Conservation (phyloP, 306 rosid species). For the Acacia melanoxylon region DNA sequence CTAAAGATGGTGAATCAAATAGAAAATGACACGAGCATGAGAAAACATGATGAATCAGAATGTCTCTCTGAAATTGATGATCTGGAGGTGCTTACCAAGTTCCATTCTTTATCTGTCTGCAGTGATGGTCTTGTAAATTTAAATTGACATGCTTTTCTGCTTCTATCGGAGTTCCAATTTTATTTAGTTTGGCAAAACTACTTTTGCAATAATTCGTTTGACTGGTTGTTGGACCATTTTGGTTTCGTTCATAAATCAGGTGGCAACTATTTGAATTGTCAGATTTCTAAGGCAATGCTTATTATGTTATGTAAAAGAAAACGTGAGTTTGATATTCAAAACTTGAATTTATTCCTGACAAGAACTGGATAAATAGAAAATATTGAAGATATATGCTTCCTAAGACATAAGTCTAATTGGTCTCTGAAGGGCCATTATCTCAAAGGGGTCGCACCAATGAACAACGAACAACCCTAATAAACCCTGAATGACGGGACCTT, state of each 20-base stretch:
- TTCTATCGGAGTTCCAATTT: neutral
- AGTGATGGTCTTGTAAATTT: neutral
- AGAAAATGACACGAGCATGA: slow-evolving; percentile 21
- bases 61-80: slow-evolving; percentile 65
- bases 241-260: neutral
- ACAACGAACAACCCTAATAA: neutral
- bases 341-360: neutral
- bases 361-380: slow-evolving; percentile 4
- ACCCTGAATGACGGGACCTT: neutral
- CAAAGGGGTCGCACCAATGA: neutral
- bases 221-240: neutral
- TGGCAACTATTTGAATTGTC: neutral
- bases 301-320: neutral
- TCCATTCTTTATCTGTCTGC: neutral
- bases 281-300: neutral
- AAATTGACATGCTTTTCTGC: neutral
- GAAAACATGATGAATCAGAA: slow-evolving; percentile 47
- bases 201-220: neutral
- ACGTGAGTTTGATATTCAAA: neutral
- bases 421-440: neutral
- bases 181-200: neutral
- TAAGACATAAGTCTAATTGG: neutral
- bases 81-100: slow-evolving; percentile 41
- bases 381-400: neutral
- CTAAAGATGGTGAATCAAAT: slow-evolving; percentile 32